These are phyloP conservation scores for Colletotrichum sojae DNA, from an alignment of 2,329 filamentous ascomycete species.

Conservation along the genomic window DNA sequence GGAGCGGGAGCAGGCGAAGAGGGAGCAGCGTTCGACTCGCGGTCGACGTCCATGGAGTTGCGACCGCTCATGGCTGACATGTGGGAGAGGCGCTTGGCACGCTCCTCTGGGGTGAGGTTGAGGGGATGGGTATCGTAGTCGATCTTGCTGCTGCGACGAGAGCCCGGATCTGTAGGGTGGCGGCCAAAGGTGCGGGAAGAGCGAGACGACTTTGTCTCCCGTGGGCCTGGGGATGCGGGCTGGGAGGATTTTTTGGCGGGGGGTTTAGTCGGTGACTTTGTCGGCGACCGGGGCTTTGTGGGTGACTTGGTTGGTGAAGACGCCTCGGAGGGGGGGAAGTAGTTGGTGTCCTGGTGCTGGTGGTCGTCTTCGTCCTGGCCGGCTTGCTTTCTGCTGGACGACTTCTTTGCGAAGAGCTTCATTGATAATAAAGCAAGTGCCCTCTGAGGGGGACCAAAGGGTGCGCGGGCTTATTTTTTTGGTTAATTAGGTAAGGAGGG, in stretches of 20 bases:
- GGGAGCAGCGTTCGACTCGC: slow-evolving; percentile 67
- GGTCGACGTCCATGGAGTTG: slow-evolving; percentile 84
- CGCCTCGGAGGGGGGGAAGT: slow-evolving; percentile 53
- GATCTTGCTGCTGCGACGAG: slow-evolving; percentile 65
- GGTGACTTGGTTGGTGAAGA: slow-evolving; percentile 46
- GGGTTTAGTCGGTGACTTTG: slow-evolving; percentile 47
- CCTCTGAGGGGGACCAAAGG: slow-evolving; percentile 39
- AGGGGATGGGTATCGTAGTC: slow-evolving; percentile 86
- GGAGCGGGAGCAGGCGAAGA: slow-evolving; percentile 68
- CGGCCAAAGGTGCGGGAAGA: slow-evolving; percentile 62
- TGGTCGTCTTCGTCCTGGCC: slow-evolving; percentile 54
- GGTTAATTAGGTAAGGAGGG: slow-evolving; percentile 47
- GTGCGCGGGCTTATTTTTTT: slow-evolving; percentile 40
- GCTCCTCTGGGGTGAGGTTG: slow-evolving; percentile 91
- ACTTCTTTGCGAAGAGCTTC: slow-evolving; percentile 68
- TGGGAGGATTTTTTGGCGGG: slow-evolving; percentile 54
- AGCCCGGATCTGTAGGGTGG: slow-evolving; percentile 63
- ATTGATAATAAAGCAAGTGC: slow-evolving; percentile 52
- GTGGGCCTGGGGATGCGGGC: slow-evolving; percentile 46
- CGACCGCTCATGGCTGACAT: slow-evolving; percentile 71
- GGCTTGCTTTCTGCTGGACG: slow-evolving; percentile 56
- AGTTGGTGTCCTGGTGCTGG: slow-evolving; percentile 41
- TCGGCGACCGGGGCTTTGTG: slow-evolving; percentile 46
- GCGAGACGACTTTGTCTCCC: slow-evolving; percentile 56
- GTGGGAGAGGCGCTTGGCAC: slow-evolving; percentile 77